Evolutionary conservation across 306 rosid genomes (phyloP).

Genomic region (Castanea crenata): DNA sequence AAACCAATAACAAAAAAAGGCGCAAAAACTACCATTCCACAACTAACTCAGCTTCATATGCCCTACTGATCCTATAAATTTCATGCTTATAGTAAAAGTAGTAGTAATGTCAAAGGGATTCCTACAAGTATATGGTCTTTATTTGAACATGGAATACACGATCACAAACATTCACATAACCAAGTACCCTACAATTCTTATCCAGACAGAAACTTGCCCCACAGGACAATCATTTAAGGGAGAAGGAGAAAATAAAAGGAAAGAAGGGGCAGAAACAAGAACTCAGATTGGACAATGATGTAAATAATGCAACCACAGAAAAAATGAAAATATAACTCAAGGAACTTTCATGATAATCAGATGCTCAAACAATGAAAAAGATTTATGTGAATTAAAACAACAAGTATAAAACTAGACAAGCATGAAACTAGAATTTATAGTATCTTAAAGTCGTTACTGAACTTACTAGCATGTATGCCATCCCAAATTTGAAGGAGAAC

Average conservation of each 20-base stretch:
- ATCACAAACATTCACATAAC: background rate
- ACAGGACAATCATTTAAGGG: background rate
- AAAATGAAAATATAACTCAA: background rate
- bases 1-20: background rate
- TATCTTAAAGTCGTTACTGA: background rate
- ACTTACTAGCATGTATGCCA: background rate
- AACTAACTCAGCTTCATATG: constrained; percentile 25
- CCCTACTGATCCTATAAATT: constrained; percentile 6
- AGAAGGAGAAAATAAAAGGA: background rate
- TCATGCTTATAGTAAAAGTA: background rate
- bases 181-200: background rate
- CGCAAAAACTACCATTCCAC: constrained; percentile 36
- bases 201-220: background rate
- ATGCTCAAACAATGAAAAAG: background rate
- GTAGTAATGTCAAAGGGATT: constrained; percentile 8
- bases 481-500: background rate
- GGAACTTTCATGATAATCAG: background rate
- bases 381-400: background rate
- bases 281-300: background rate
- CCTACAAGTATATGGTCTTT: background rate
- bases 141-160: background rate
- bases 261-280: background rate
- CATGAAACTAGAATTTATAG: background rate
- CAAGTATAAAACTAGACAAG: background rate
- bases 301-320: background rate